Conservation (phyloP, 164 flowering plant genomes). For the Santalum album region DNA sequence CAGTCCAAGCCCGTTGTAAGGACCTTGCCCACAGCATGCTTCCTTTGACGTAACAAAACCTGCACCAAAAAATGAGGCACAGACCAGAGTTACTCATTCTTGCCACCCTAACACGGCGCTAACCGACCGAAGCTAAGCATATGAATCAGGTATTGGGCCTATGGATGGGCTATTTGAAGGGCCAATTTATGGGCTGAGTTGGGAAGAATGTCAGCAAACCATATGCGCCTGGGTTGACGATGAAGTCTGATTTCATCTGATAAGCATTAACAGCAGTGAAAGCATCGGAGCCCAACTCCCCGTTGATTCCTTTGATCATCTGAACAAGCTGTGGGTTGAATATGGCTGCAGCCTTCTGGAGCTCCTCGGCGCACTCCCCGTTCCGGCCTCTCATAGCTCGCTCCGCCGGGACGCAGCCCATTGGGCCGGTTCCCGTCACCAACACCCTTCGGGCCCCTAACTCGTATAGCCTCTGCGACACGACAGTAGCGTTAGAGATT, state of each 20-base stretch:
- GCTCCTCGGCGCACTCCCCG: conserved; percentile 48
- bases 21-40: conserved; percentile 91
- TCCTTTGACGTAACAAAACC: conserved; percentile 59
- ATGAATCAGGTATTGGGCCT: too few species aligned
- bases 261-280: conserved; percentile 46
- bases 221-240: conserved; percentile 41
- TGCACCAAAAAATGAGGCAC: conserved; percentile 10
- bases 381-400: conserved; percentile 38
- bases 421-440: conserved; percentile 82
- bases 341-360: conserved; percentile 39
- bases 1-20: conserved; percentile 63
- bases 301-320: conserved; percentile 43
- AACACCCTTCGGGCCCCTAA: conserved; percentile 62
- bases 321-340: conserved; percentile 52
- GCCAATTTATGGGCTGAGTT: too few species aligned
- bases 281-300: conserved; percentile 30
- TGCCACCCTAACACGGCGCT: not conserved
- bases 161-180: too few species aligned
- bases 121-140: too few species aligned
- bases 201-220: conserved; percentile 24
- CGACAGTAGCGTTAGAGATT: too few species aligned
- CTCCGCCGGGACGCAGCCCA: conserved; percentile 77
- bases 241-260: conserved; percentile 37
- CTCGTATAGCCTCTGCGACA: conserved; percentile 48
- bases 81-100: not conserved